These are phyloP conservation scores for Lipomyces sp. DNA, from an alignment of 805 yeast genomes.

Conservation along the genomic window DNA sequence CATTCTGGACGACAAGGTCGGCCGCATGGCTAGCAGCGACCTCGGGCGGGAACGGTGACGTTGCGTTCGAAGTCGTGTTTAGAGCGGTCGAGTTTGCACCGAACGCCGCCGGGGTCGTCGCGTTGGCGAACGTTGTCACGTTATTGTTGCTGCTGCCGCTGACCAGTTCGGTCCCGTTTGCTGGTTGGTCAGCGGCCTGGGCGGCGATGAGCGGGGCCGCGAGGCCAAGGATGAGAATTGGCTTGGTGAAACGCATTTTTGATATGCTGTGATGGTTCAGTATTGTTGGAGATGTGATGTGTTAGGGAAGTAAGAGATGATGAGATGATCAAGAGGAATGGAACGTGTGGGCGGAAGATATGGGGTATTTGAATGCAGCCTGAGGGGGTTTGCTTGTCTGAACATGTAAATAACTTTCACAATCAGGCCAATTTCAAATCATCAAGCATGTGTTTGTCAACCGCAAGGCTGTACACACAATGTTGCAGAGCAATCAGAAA, in stretches of 20 bases:
- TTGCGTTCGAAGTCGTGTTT: background rate
- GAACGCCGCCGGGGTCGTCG: background rate
- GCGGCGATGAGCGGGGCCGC: background rate
- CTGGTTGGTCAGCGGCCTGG: background rate
- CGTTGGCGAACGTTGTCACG: background rate
- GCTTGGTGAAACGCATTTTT: background rate
- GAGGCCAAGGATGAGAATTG: background rate
- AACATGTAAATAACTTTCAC: background rate
- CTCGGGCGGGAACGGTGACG: background rate
- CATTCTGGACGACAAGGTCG: background rate
- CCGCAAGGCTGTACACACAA: too few species aligned
- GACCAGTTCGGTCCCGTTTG: too few species aligned
- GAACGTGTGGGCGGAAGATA: background rate
- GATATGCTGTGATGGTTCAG: background rate
- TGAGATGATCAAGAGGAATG: background rate
- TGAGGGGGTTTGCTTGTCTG: background rate
- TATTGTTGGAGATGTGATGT: background rate
- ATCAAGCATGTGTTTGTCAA: background rate
- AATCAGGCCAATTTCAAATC: background rate
- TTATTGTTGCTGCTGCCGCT: too few species aligned
- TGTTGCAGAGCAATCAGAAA: background rate
- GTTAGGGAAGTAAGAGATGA: background rate
- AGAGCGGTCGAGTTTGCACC: background rate
- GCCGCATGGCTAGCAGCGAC: background rate
- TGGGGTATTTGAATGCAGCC: slow-evolving; percentile 1